A percentile compares a stretch with the other conserved stretches of the same genome.
These are phyloP conservation scores for Stagonosporopsis vannaccii DNA, from an alignment of 2,329 filamentous ascomycete genomes.

Conservation along the genomic window DNA sequence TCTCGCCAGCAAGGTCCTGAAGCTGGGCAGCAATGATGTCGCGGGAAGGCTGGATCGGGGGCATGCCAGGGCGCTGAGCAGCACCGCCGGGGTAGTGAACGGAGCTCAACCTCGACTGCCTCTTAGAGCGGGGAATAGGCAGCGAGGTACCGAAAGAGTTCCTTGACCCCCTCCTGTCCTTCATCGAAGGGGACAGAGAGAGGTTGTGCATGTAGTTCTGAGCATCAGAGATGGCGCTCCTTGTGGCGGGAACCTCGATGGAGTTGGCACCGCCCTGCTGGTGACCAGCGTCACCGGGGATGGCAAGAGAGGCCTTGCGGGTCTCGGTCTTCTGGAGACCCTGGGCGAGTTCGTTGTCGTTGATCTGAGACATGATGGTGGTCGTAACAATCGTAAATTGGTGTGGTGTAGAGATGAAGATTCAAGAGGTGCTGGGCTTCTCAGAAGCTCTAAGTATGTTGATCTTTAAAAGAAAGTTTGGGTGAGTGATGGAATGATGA, in stretches of 20 bases:
- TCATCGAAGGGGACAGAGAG: slow-evolving; percentile 71
- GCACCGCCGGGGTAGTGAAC: slow-evolving; percentile 60
- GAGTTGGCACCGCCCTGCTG: slow-evolving; percentile 52
- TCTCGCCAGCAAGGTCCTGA: slow-evolving; percentile 71
- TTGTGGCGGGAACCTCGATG: slow-evolving; percentile 73
- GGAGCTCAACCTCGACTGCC: slow-evolving; percentile 71
- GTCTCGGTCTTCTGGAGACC: slow-evolving; percentile 41
- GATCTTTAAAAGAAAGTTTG: slow-evolving; percentile 16
- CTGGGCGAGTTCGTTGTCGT: slow-evolving; percentile 63
- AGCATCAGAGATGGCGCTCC: slow-evolving; percentile 73
- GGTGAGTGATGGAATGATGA: slow-evolving; percentile 20
- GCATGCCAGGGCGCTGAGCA: slow-evolving; percentile 64
- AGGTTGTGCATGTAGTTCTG: slow-evolving; percentile 76
- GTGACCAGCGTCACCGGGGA: slow-evolving; percentile 36
- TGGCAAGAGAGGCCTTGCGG: slow-evolving; percentile 40
- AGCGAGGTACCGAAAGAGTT: slow-evolving; percentile 79
- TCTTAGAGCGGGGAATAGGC: slow-evolving; percentile 75
- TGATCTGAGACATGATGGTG: slow-evolving; percentile 64
- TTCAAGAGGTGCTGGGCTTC: slow-evolving; percentile 5
- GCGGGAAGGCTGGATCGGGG: slow-evolving; percentile 65
- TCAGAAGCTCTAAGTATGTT: slow-evolving; percentile 19
- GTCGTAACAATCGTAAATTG: slow-evolving; percentile 1
- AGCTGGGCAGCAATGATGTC: slow-evolving; percentile 75
- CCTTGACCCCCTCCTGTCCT: slow-evolving; percentile 71
- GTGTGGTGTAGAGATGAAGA: not conserved